phyloP scores from a whole-genome alignment of 139 green algal species.

The Auxenochlorella pyrenoidosa region DNA sequence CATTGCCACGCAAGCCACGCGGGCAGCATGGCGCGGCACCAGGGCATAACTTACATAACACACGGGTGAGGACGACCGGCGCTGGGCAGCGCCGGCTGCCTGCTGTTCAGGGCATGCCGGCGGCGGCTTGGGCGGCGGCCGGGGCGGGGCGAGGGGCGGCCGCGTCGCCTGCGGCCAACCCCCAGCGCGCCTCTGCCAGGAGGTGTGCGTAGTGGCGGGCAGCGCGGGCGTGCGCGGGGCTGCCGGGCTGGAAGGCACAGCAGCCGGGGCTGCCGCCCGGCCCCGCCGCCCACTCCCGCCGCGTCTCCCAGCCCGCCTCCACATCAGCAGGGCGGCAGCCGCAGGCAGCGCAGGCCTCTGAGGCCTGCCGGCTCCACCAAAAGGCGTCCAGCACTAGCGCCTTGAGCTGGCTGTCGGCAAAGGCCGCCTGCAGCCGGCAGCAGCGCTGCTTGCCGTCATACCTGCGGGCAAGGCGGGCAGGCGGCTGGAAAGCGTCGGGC shows the following conservation, averaged over 20 bases:
- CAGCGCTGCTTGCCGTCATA: conserved; percentile 24
- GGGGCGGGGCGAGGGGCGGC: neutral
- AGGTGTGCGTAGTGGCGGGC: conserved; percentile 24
- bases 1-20: too few species aligned
- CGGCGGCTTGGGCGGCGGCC: neutral
- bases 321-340: conserved; percentile 22
- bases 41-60: too few species aligned
- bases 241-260: neutral
- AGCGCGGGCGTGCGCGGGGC: neutral
- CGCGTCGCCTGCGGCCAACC: neutral
- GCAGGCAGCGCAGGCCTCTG: neutral
- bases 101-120: neutral
- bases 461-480: neutral
- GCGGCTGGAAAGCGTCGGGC: too few species aligned
- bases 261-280: neutral
- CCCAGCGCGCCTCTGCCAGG: neutral
- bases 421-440: conserved; percentile 2
- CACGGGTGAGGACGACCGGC: too few species aligned
- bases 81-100: neutral
- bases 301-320: neutral
- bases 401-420: conserved; percentile 16
- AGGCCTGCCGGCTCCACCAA: conserved; percentile 28
- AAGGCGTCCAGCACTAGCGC: conserved; percentile 17
- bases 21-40: too few species aligned
- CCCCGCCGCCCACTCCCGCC: conserved; percentile 5